phyloP scores from a whole-genome alignment of 345 rosid species.

The Lepidium sativum region DNA sequence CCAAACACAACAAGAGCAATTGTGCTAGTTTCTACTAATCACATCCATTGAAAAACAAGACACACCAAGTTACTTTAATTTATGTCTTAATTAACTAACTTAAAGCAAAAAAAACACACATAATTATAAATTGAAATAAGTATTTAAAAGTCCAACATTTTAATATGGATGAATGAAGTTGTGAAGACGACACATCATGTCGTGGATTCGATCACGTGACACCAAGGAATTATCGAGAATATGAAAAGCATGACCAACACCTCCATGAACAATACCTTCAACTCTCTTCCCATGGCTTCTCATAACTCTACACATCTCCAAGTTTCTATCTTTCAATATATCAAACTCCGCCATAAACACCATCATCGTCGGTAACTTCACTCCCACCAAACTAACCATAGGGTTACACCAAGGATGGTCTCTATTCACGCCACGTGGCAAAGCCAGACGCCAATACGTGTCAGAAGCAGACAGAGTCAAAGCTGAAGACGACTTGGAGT shows the following conservation, averaged over 20 bases:
- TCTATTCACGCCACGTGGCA: slow-evolving; percentile 55
- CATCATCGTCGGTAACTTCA: slow-evolving; percentile 32
- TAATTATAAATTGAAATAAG: too few relatives aligned
- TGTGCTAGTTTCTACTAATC: too few relatives aligned
- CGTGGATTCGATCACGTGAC: slow-evolving; percentile 42
- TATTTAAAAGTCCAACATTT: not conserved
- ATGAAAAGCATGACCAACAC: slow-evolving; percentile 80
- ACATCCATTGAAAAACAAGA: too few relatives aligned
- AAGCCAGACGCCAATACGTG: slow-evolving; percentile 70
- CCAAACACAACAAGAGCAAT: too few relatives aligned
- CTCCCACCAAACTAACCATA: slow-evolving; percentile 3
- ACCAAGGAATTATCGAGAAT: slow-evolving; percentile 31
- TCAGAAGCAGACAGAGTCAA: slow-evolving; percentile 55
- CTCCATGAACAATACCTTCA: slow-evolving; percentile 44
- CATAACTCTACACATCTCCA: slow-evolving; percentile 48
- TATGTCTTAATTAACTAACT: too few relatives aligned
- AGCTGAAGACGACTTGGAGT: slow-evolving; percentile 39
- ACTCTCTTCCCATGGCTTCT: slow-evolving; percentile 44
- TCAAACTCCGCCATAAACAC: slow-evolving; percentile 67
- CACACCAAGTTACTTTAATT: too few relatives aligned
- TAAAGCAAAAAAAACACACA: too few relatives aligned
- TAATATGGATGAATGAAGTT: slow-evolving; percentile 34
- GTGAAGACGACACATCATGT: slow-evolving; percentile 52
- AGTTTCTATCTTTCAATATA: slow-evolving; percentile 49
- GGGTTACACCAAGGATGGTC: slow-evolving; percentile 91